Evolutionary conservation across 306 rosid species (phyloP), one percentile per base, ranked within the genome.

Genomic region (Cucurbita argyrosperma): DNA sequence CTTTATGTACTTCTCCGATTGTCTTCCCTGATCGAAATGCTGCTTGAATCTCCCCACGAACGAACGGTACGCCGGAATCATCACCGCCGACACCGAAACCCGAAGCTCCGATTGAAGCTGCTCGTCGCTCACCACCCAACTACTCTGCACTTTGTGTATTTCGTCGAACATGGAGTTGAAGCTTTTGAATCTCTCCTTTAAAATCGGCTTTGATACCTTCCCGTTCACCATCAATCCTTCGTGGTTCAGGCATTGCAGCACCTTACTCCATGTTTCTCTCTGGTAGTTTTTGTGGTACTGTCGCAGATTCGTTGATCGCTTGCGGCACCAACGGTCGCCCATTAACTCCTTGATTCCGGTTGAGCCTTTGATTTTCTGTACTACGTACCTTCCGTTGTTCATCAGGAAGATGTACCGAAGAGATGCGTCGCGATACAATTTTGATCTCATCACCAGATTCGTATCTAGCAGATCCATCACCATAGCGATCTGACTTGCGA

Each of bases 301-400:
- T 52, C 84, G 79, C 55, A 92, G n/a, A 37, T 77, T 72, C 21
- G 92, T 82, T 37, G 91, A 86, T n/a, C 82, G 79, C 47, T 74
- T 90, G 39, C 97, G 74, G 18, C 92, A 82, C 95, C 95, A 92
- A 38, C 84, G 84, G 54, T 90, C 87, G 0, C 95, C 97, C 90
- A 92, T 82, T 19, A 76, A 68, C 4, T 83, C 83, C 40, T 82
- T 88, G 55, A 88, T 84, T 77, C 84, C 92, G 2, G 0, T 4
- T 0, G 92, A 88, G 37, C 89, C 95, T 79, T 90, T 92, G 4
- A 88, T 79, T 81, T 90, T 92, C 72, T 92, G 96, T 16, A 79
- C 81, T n/a, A 88, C 83, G 79, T 92, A 92, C 37, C 97, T 83
- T 42, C 95, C 91, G 66, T 90, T 92, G 81, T 92, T 92, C 97